phyloP scores from a whole-genome alignment of 805 yeast species.

The Lachancea quebecensis region DNA sequence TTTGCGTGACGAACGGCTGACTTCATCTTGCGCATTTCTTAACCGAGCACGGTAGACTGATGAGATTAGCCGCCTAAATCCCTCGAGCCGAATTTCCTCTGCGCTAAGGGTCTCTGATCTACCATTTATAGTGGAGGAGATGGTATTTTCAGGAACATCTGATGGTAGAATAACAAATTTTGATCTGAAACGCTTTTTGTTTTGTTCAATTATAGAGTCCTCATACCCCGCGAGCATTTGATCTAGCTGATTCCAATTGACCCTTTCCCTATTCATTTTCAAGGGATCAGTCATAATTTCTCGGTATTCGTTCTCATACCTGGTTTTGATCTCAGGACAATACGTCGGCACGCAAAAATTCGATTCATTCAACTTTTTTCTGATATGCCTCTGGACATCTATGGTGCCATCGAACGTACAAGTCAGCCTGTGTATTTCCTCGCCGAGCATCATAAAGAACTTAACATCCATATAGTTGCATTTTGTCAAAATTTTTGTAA shows the following conservation, averaged over 20 bases:
- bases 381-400: constrained; percentile 67
- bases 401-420: constrained; percentile 67
- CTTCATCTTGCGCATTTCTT: constrained; percentile 37
- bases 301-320: constrained; percentile 64
- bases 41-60: constrained; percentile 53
- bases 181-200: constrained; percentile 52
- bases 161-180: constrained; percentile 83
- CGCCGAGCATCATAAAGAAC: constrained; percentile 68
- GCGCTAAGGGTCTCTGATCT: constrained; percentile 58
- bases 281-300: constrained; percentile 51
- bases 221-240: constrained; percentile 88
- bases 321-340: constrained; percentile 59
- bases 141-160: constrained; percentile 50
- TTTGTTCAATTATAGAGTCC: constrained; percentile 52
- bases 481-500: constrained; percentile 43
- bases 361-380: constrained; percentile 32
- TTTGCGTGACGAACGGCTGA: constrained; percentile 26
- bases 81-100: constrained; percentile 92
- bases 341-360: constrained; percentile 35
- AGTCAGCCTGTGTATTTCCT: constrained; percentile 78
- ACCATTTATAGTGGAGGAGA: constrained; percentile 35
- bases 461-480: constrained; percentile 48
- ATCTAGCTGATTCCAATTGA: constrained; percentile 90
- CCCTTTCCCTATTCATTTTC: constrained; percentile 43
- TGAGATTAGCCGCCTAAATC: constrained; percentile 61